Base-by-base conservation (phyloP, 2,329 filamentous ascomycete genomes). In the Aspergillus melleus region DNA sequence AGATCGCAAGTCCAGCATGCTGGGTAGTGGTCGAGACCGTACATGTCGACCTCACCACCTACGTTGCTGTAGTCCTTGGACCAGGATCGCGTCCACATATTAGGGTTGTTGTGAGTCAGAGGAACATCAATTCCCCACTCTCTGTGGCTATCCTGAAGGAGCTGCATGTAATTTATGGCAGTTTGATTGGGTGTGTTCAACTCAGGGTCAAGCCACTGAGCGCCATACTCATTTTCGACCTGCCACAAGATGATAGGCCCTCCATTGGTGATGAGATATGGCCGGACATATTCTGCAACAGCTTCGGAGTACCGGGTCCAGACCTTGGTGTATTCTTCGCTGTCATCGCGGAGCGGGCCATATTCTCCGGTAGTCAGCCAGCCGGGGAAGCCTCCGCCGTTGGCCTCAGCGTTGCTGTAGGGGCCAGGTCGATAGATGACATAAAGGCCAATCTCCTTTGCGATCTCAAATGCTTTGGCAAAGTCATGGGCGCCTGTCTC, bases 31-130 rank as follows among this genome's bases (percentile, higher is more conserved):
- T 74, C 73, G 9, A 75, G 53, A 1, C 71, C 73, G 51, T 75
- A 75, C 10, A 75, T 58, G 55, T 85, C 77, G 22, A 85, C 81
- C 4, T 81, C 76, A 4, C 83, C 83, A n/a, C 83, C 83, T 0
- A 85, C 82, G 58, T 85, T 74, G 44, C 83, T 64, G 66, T 85
- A 86, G 61, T 85, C 83, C 0, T 78, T 81, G 10, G 81, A 83
- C 83, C 82, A 85, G 19, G 80, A 82, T 60, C 77, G 66, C 2
- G 72, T 70, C 32, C 81, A 73, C 68, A 81, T 76, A 0, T 81
- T 81, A 58, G 84, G 83, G 59, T 84, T 81, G 53, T 85, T 85
- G 61, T 79, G 74, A 0, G 78, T 78, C 29, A 78, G 74, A 2
- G 83, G 83, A 1, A 85, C 81, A 3, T 81, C 74, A 14, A 85